A percentile compares a stretch with the other conserved stretches of the same genome.
phyloP scores from a whole-genome alignment of 2,329 filamentous ascomycete genomes.

The Lasiodiplodia gonubiensis region DNA sequence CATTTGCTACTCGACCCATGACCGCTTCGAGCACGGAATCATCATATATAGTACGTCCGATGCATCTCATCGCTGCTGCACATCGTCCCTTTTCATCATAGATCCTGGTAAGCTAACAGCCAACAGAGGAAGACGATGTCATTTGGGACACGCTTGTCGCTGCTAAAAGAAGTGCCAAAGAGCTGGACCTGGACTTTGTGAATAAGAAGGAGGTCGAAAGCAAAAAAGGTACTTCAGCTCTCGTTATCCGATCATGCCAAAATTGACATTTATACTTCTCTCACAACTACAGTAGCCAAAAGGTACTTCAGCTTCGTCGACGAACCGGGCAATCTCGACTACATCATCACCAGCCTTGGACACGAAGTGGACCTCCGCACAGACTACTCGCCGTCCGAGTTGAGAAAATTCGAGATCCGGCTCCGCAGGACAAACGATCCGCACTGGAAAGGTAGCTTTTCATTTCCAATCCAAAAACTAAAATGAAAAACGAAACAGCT shows the following conservation, averaged over 20 bases:
- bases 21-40: constrained; percentile 5
- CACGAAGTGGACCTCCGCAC: not conserved
- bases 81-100: not conserved
- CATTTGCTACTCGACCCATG: constrained; percentile 4
- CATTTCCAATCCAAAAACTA: not conserved
- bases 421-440: not conserved
- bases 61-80: not conserved
- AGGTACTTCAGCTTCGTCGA: not conserved
- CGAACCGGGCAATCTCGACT: not conserved
- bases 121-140: not conserved
- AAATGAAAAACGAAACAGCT: not conserved
- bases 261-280: not conserved
- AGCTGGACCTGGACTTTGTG: not conserved
- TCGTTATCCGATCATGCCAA: not conserved
- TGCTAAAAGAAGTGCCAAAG: too few relatives aligned
- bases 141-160: not conserved
- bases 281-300: not conserved
- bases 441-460: not conserved
- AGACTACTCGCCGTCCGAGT: not conserved
- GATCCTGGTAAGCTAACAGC: not conserved
- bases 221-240: not conserved
- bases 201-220: not conserved
- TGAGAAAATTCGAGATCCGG: not conserved
- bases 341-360: constrained; percentile 6
- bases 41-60: not conserved